Base-by-base conservation (phyloP, 176 grass and related monocot genomes). In the Eleusine coracana region DNA sequence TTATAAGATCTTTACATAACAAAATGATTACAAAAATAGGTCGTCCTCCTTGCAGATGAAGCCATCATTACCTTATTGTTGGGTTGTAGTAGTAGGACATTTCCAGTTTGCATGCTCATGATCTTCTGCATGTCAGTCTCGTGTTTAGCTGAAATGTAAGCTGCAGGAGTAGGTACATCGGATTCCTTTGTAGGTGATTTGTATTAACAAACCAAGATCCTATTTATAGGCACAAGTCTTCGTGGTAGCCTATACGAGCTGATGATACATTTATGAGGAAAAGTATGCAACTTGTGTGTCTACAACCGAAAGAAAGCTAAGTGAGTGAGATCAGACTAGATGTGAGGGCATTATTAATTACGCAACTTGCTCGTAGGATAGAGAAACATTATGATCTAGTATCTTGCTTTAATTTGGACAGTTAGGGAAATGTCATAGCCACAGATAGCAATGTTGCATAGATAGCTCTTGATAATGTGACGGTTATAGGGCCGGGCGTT, bases 181-280 rank as follows among this genome's bases (percentile, higher is more conserved):
- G 1, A 7, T 73, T 16, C 15, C 45, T 4, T 7, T 23, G 20
- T 6, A 16, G n/a, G 2, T 70, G 21, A 72, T 34, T 62, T 72
- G 17, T 12, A 46, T 31, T 49, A 82, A 23, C 72, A 76, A 76
- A 45, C 10, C 15, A 7, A 34, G 29, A 40, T 56, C 82, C 71
- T 67, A 55, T 84, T 84, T 86, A 86, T 86, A 86, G 84, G 66
- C 52, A 39, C 41, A 52, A 41, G 55, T 48, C 7, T 58, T 27
- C 23, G 2, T 45, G 11, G 6, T 3, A 63, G 2, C 60, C 14
- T 63, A 14, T 25, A 65, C 12, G 34, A 63, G 10, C 3, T 66
- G 31, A 34, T 12, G 77, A 80, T 59, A 55, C 17, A 8, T 28
- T 18, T 16, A 18, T n/a, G 27, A 75, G 45, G 17, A 41, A 72